These are phyloP conservation scores for Cymbidium sinense DNA, from an alignment of 106 monocot species.

Conservation along the genomic window DNA sequence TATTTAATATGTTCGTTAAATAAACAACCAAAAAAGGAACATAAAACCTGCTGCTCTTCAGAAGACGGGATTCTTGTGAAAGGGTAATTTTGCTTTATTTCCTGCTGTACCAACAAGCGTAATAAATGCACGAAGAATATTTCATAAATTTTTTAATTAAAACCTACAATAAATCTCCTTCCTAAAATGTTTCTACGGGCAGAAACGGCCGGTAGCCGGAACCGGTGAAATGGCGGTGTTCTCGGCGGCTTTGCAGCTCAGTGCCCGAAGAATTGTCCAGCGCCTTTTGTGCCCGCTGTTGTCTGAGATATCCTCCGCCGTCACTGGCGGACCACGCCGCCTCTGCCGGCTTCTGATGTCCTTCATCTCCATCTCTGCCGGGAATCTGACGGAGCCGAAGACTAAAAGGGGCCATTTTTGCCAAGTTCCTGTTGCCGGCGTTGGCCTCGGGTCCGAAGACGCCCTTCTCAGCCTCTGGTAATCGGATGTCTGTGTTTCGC, in stretches of 20 bases:
- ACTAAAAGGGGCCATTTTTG: constrained; percentile 24
- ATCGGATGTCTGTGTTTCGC: not conserved
- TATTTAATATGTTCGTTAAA: not conserved
- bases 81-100: not conserved
- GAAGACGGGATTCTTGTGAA: not conserved
- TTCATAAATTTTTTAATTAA: not conserved
- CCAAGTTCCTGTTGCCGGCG: not conserved
- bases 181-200: not conserved
- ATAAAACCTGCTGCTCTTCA: not conserved
- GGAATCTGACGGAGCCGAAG: constrained; percentile 25
- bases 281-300: not conserved
- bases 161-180: not conserved
- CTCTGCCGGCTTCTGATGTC: constrained; percentile 30
- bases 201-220: not conserved
- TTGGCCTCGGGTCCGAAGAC: not conserved
- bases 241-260: constrained; percentile 14
- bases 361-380: constrained; percentile 37
- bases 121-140: not conserved
- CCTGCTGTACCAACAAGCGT: not conserved
- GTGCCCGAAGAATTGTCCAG: constrained; percentile 8
- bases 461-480: constrained; percentile 16
- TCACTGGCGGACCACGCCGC: not conserved
- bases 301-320: not conserved
- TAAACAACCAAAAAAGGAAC: not conserved
- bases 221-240: not conserved